A percentile compares a stretch with the other conserved stretches of the same genome.
phyloP scores from a whole-genome alignment of 495 filamentous ascomycete genomes.

The Penicillium argentinense region DNA sequence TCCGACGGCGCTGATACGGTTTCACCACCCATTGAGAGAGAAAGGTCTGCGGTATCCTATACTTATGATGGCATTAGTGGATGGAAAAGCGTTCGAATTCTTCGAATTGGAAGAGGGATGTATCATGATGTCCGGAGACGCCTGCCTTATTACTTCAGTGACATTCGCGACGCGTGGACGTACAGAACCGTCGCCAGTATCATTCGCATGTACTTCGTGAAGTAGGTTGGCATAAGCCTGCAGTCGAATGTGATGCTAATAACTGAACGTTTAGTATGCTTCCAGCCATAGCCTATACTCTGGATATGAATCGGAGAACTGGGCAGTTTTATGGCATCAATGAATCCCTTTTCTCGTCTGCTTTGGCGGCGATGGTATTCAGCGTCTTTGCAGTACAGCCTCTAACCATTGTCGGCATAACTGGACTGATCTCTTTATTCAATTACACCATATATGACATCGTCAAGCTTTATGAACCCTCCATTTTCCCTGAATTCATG shows the following conservation, averaged over 20 bases:
- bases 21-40: constrained; percentile 2
- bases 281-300: constrained; percentile 70
- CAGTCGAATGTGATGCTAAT: background rate
- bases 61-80: constrained; percentile 11
- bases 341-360: constrained; percentile 69
- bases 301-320: constrained; percentile 75
- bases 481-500: constrained; percentile 73
- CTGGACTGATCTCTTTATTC: constrained; percentile 71
- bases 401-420: constrained; percentile 46
- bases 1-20: background rate
- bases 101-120: constrained; percentile 49
- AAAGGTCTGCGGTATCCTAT: constrained; percentile 12
- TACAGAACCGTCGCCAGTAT: constrained; percentile 71
- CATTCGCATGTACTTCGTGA: constrained; percentile 79
- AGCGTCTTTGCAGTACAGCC: constrained; percentile 67
- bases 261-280: constrained; percentile 52
- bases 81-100: constrained; percentile 15
- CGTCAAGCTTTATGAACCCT: constrained; percentile 53
- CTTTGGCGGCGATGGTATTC: constrained; percentile 69
- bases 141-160: constrained; percentile 64
- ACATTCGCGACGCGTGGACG: constrained; percentile 71
- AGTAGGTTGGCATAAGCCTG: constrained; percentile 43
- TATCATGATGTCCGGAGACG: constrained; percentile 63
- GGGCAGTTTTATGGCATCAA: constrained; percentile 70
- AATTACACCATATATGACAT: constrained; percentile 79